Conservation (phyloP, 805 yeast genomes). For the Starmerella potacharoeniae region DNA sequence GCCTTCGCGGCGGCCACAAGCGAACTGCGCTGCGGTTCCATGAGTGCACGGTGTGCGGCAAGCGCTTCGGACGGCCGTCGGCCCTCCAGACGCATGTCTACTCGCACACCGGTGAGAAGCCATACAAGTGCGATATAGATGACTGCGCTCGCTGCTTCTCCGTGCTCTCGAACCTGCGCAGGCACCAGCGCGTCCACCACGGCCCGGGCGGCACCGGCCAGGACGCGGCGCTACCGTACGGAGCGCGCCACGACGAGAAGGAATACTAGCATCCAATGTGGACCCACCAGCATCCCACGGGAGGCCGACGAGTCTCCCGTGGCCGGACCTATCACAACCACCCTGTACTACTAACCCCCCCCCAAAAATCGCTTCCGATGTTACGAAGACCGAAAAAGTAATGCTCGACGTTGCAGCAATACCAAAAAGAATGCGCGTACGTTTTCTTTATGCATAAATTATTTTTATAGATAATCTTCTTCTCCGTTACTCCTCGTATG, state of each 20-base stretch:
- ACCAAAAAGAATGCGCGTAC: too few relatives aligned
- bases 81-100: conserved; percentile 71
- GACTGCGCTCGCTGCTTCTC: conserved; percentile 62
- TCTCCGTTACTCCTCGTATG: conserved; percentile 10
- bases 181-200: conserved; percentile 61
- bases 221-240: not conserved
- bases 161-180: conserved; percentile 73
- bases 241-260: not conserved
- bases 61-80: conserved; percentile 74
- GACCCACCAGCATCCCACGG: too few relatives aligned
- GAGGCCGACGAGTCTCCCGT: too few relatives aligned
- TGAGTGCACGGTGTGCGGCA: conserved; percentile 38
- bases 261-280: not conserved
- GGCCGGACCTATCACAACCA: too few relatives aligned
- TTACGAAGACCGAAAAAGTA: too few relatives aligned
- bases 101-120: conserved; percentile 74
- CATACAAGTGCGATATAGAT: conserved; percentile 53
- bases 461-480: not conserved
- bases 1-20: not conserved
- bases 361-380: too few relatives aligned
- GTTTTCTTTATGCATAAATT: too few relatives aligned
- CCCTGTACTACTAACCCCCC: too few relatives aligned
- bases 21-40: not conserved
- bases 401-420: too few relatives aligned
- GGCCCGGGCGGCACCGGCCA: not conserved